Evolutionary conservation across 2,329 filamentous ascomycete species (phyloP), one percentile per base, ranked within the genome.

Genomic region (Hypoxylon sp.): DNA sequence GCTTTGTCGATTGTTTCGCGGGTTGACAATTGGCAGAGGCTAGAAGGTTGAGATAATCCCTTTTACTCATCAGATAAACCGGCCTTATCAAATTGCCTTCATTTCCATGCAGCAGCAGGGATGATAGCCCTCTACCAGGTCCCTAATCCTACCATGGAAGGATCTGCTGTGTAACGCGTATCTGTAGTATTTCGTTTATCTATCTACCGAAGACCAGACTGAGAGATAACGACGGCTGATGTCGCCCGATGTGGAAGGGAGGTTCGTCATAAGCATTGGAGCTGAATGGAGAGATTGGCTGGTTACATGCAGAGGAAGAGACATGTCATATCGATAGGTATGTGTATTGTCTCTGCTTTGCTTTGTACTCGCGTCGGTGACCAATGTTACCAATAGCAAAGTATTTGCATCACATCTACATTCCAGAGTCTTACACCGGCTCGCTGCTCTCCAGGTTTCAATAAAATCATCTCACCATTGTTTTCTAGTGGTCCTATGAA

Each of bases 121-220:
- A 25, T 35, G 9, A 21, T 21, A n/a, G 30, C 6, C 43, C n/a
- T n/a, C n/a, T n/a, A n/a, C n/a, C n/a, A n/a, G 3, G 4, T 2
- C 7, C 26, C 32, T 32, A 48, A 48, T 30, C 52, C 42, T 23
- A 26, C 29, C 38, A 17, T 9, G 36, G 27, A 12, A 45, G 38
- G 47, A 52, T 56, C 48, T 52, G 37, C 37, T 52, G 29, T 41
- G 20, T 15, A 27, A 37, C 35, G 16, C 48, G 19, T 48, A 34
- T 41, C 36, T 31, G 16, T 17, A 35, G 5, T 5, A 25, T 25
- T 25, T 16, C 35, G 26, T 32, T 27, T 29, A 17, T 44, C 30
- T 44, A 37, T 34, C 16, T 49, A 42, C 35, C 25, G 21, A 16
- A 37, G 41, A 19, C 32, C 15, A 11, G 21, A 11, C 21, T 2